Evolutionary conservation across 768 basidiomycete species (phyloP).

Genomic region (Amanita muscaria): DNA sequence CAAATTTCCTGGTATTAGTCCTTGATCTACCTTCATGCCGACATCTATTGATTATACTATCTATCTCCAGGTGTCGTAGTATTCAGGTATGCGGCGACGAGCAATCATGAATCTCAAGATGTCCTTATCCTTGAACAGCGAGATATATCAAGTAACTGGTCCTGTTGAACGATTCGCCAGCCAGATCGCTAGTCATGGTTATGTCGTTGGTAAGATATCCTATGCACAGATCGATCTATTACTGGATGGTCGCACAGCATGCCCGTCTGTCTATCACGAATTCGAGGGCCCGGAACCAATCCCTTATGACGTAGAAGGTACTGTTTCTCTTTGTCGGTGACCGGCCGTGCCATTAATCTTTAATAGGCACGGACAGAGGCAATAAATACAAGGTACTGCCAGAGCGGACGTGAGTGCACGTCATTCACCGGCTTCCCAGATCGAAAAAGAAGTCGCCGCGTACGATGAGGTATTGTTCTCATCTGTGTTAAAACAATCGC

Average conservation of each 20-base stretch:
- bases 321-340: not conserved
- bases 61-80: constrained; percentile 59
- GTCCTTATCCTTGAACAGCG: constrained; percentile 34
- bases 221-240: not conserved
- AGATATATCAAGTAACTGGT: constrained; percentile 95
- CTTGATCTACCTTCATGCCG: not conserved
- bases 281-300: constrained; percentile 85
- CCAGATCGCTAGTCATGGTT: constrained; percentile 83
- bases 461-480: constrained; percentile 67
- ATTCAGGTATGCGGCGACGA: constrained; percentile 49
- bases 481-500: not conserved
- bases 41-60: not conserved
- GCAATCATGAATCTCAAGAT: not conserved
- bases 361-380: constrained; percentile 46
- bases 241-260: constrained; percentile 36
- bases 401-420: not conserved
- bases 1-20: constrained; percentile 68
- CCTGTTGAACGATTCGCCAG: constrained; percentile 91
- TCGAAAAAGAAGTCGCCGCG: constrained; percentile 79
- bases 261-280: constrained; percentile 85
- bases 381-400: constrained; percentile 77
- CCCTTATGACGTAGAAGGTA: constrained; percentile 81
- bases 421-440: constrained; percentile 32
- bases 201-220: constrained; percentile 56
- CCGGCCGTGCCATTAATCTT: not conserved